Evolutionary conservation across 331 rosid genomes (phyloP).

Genomic region (Arachis monticola): DNA sequence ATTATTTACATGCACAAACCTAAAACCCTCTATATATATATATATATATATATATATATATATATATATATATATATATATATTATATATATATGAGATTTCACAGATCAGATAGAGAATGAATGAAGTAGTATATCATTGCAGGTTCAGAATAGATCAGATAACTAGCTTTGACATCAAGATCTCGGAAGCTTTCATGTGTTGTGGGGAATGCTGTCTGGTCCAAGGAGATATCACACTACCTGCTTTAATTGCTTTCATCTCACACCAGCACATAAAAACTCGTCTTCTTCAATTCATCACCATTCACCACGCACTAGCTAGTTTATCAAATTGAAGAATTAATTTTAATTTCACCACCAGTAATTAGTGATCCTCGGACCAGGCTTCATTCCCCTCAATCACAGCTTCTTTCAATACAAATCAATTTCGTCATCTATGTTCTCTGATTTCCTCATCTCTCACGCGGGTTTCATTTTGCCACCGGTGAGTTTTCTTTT

Average conservation of each 20-base stretch:
- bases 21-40: not conserved
- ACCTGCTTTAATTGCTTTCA: no score
- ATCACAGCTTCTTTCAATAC: slow-evolving; percentile 50
- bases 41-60: no score
- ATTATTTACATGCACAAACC: not conserved
- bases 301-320: not conserved
- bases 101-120: no score
- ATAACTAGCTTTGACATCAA: not conserved
- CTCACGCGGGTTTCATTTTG: not conserved
- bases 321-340: not conserved
- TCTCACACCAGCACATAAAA: no score
- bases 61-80: no score
- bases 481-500: slow-evolving; percentile 36
- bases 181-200: slow-evolving; percentile 50
- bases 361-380: slow-evolving; percentile 46
- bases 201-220: slow-evolving; percentile 74
- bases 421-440: not conserved
- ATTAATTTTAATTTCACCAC: not conserved
- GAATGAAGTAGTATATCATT: not conserved
- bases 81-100: not conserved
- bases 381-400: slow-evolving; percentile 82
- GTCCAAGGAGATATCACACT: slow-evolving; percentile 53
- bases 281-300: no score
- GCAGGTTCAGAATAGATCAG: not conserved
- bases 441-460: not conserved